phyloP scores from a whole-genome alignment of 441 rosid species.

The Croton laevigatus region DNA sequence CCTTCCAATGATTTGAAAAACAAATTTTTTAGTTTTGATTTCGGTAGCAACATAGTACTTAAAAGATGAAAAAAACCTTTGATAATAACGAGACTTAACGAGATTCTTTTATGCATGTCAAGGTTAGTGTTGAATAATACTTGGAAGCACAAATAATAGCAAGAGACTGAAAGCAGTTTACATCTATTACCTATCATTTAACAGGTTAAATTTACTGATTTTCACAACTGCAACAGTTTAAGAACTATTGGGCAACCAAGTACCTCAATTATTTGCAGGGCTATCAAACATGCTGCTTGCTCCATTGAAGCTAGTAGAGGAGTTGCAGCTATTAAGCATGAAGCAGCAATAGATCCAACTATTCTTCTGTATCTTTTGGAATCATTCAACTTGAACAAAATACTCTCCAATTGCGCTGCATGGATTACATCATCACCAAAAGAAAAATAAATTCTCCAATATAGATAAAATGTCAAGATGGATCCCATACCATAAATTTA shows the following conservation, averaged over 20 bases:
- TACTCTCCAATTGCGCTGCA: slow-evolving; percentile 63
- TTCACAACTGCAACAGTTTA: neutral
- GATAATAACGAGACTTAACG: neutral
- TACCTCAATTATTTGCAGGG: slow-evolving; percentile 81
- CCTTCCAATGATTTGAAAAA: neutral
- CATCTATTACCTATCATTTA: neutral
- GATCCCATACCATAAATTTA: neutral
- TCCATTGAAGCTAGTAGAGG: slow-evolving; percentile 73
- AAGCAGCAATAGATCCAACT: slow-evolving; percentile 76
- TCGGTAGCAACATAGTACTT: neutral
- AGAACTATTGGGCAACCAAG: neutral
- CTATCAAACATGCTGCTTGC: slow-evolving; percentile 69
- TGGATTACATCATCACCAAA: slow-evolving; percentile 16
- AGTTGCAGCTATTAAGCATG: slow-evolving; percentile 70
- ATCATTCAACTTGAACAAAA: slow-evolving; percentile 60
- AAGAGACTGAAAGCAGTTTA: neutral
- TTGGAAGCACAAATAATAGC: neutral
- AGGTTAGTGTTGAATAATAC: neutral
- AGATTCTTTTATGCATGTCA: neutral
- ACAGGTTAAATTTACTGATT: neutral
- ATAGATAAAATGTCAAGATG: slow-evolving; percentile 10
- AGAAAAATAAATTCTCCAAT: neutral
- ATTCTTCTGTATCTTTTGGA: slow-evolving; percentile 73
- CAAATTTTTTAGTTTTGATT: neutral
- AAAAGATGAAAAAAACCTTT: neutral